phyloP scores from a whole-genome alignment of 2,329 filamentous ascomycete genomes.

The Pestalotiopsis sp. region DNA sequence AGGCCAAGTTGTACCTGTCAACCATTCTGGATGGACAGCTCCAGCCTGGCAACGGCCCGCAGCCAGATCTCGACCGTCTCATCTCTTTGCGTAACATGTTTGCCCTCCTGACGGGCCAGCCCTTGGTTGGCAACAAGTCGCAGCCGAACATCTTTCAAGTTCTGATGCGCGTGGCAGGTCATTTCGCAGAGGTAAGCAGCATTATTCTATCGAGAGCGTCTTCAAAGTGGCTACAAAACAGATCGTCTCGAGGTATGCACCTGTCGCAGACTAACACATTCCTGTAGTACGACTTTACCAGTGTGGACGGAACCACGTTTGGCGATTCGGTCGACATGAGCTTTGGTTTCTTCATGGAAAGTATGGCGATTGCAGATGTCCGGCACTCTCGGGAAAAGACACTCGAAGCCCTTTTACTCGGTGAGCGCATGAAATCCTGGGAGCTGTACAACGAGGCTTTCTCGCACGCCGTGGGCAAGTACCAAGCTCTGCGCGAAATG shows the following conservation, averaged over 20 bases:
- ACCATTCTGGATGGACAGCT: conserved; percentile 39
- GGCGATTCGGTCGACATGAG: conserved; percentile 63
- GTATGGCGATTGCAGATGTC: conserved; percentile 77
- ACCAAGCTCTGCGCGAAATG: conserved; percentile 69
- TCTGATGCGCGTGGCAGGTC: conserved; percentile 53
- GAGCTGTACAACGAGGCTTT: conserved; percentile 90
- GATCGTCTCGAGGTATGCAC: background rate
- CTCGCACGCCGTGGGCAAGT: conserved; percentile 86
- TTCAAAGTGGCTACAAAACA: background rate
- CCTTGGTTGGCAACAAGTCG: conserved; percentile 58
- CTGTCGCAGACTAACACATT: background rate
- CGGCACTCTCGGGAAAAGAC: conserved; percentile 84
- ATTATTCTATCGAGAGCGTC: background rate
- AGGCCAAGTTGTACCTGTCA: conserved; percentile 58
- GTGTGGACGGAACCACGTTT: conserved; percentile 58
- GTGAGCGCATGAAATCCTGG: conserved; percentile 81
- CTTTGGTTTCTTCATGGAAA: conserved; percentile 76
- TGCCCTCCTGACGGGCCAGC: conserved; percentile 65
- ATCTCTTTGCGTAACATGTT: conserved; percentile 66
- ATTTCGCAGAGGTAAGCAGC: conserved; percentile 46
- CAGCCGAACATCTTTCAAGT: conserved; percentile 55
- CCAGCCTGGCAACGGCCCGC: conserved; percentile 30
- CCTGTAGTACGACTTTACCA: conserved; percentile 52
- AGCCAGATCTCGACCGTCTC: conserved; percentile 54
- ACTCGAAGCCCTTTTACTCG: conserved; percentile 84